Evolutionary conservation across 352 stramenopile genomes (phyloP).

Genomic region (Phytophthora crassamura): DNA sequence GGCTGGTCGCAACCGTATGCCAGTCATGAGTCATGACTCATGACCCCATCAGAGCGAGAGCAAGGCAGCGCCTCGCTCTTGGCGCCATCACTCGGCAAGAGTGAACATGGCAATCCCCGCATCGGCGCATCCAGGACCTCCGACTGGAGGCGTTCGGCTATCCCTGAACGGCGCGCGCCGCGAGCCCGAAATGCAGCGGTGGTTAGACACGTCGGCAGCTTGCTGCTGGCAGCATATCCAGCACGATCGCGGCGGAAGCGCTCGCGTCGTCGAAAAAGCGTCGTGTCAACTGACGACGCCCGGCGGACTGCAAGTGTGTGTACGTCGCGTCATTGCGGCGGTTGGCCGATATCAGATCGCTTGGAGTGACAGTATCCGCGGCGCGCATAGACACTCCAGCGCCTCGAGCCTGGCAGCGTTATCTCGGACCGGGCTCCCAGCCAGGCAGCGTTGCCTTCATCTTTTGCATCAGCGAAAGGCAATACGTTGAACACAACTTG

Average conservation of each 20-base stretch:
- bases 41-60: background rate
- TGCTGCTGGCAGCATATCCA: too few relatives aligned
- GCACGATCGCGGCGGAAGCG: too few relatives aligned
- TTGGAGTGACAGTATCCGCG: background rate
- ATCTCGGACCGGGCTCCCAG: too few relatives aligned
- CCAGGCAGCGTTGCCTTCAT: too few relatives aligned
- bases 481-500: conserved; percentile 18
- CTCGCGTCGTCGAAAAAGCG: too few relatives aligned
- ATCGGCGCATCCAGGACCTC: conserved; percentile 1
- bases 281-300: conserved; percentile 18
- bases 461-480: background rate
- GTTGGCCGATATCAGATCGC: conserved; percentile 21
- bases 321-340: conserved; percentile 27
- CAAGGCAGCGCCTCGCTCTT: conserved; percentile 6
- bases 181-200: too few relatives aligned
- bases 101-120: conserved; percentile 3
- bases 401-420: too few relatives aligned
- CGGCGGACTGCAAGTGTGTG: conserved; percentile 12
- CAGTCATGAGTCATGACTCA: too few relatives aligned
- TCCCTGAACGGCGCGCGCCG: too few relatives aligned
- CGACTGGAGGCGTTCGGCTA: background rate
- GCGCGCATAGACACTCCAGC: conserved; percentile 1
- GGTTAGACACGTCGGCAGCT: too few relatives aligned
- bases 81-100: conserved; percentile 16
- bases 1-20: conserved; percentile 27